phyloP scores from a whole-genome alignment of 257 asterid species.

The Nicotiana knightiana region DNA sequence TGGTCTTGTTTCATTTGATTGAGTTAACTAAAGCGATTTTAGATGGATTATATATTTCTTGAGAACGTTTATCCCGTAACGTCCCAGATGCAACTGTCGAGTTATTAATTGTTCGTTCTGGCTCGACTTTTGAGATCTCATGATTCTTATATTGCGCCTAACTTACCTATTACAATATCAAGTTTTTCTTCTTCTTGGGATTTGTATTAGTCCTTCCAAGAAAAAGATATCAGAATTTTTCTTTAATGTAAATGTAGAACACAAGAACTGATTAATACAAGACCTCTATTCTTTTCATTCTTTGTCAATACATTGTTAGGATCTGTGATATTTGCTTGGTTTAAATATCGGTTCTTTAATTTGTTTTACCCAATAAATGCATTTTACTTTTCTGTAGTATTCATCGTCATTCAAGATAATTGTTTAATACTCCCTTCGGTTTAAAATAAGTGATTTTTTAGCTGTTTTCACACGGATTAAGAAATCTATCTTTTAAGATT shows the following conservation, averaged over 20 bases:
- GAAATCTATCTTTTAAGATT: too few relatives aligned
- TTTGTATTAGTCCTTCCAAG: neutral
- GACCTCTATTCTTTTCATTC: neutral
- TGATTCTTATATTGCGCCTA: neutral
- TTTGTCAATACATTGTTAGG: neutral
- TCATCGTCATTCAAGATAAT: too few relatives aligned
- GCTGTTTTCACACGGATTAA: too few relatives aligned
- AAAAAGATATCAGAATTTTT: neutral
- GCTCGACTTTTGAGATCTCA: too few relatives aligned
- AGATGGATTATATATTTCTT: neutral
- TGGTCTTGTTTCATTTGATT: slow-evolving; percentile 19
- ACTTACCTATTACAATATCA: neutral
- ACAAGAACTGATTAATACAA: neutral
- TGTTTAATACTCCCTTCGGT: too few relatives aligned
- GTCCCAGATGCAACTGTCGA: neutral
- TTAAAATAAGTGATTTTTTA: too few relatives aligned
- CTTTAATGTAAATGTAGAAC: neutral
- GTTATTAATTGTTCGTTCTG: neutral
- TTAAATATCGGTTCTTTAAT: too few relatives aligned
- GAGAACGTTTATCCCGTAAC: neutral
- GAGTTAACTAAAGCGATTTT: slow-evolving; percentile 16
- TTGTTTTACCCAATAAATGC: too few relatives aligned
- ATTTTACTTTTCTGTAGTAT: too few relatives aligned
- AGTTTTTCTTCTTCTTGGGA: neutral
- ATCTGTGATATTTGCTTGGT: too few relatives aligned